Percentiles rank a stretch among this genome's conserved stretches.
Conservation (phyloP, 257 asterid species). For the Forsythia suspensa region DNA sequence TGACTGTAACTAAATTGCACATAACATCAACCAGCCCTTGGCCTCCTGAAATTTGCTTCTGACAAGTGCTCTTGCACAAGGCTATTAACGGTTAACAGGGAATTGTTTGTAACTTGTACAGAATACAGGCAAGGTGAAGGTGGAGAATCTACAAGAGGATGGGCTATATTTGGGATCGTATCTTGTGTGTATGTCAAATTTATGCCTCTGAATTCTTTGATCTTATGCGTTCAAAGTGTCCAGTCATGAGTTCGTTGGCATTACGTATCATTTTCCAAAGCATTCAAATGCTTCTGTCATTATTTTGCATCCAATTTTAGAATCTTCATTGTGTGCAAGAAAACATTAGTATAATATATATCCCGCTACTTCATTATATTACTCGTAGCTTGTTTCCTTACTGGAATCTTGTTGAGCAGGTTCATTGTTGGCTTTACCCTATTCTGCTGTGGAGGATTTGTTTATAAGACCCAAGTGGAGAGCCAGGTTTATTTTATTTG, state of each 20-base stretch:
- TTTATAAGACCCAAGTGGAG: slow-evolving; percentile 61
- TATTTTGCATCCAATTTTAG: slow-evolving; percentile 1
- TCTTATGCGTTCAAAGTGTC: not conserved
- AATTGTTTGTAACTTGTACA: slow-evolving; percentile 26
- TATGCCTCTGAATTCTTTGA: slow-evolving; percentile 6
- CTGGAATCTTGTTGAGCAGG: slow-evolving; percentile 43
- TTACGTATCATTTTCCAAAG: not conserved
- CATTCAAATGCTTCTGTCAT: slow-evolving; percentile 12
- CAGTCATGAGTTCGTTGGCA: not conserved
- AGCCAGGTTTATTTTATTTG: slow-evolving; percentile 54
- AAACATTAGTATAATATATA: not conserved
- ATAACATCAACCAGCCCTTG: not conserved
- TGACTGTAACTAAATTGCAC: not conserved
- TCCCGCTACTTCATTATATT: slow-evolving; percentile 2
- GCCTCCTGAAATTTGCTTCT: slow-evolving; percentile 16
- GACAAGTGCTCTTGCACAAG: slow-evolving; percentile 10
- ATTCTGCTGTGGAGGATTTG: slow-evolving; percentile 75
- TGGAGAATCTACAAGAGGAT: slow-evolving; percentile 63
- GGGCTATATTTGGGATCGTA: slow-evolving; percentile 87
- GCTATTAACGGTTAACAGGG: slow-evolving; percentile 10
- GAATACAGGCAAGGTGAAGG: slow-evolving; percentile 58
- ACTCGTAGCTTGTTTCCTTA: not conserved
- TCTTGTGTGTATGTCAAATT: slow-evolving; percentile 70
- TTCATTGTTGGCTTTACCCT: slow-evolving; percentile 55
- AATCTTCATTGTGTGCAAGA: not conserved